phyloP scores from a whole-genome alignment of 352 stramenopile species.

The Elongisporangium undulatum region DNA sequence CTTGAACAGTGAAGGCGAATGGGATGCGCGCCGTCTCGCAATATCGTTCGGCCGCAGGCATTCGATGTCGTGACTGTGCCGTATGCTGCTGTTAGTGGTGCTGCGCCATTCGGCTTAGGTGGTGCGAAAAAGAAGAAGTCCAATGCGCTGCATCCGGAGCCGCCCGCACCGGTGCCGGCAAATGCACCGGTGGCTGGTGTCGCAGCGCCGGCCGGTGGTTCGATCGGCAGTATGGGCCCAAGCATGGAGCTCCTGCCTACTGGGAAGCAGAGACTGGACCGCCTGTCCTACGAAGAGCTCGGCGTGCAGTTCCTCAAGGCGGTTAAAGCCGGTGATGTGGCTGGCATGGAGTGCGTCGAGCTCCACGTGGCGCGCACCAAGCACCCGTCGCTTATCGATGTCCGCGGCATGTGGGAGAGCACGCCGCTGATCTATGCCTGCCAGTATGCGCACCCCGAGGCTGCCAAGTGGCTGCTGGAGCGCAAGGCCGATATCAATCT shows the following conservation, averaged over 20 bases:
- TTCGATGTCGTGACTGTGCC: slow-evolving; percentile 1
- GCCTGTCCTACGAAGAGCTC: slow-evolving; percentile 37
- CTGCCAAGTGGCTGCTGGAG: slow-evolving; percentile 56
- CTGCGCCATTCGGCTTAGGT: slow-evolving; percentile 3
- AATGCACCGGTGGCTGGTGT: background rate
- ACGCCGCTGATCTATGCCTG: slow-evolving; percentile 74
- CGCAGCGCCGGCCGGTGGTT: background rate
- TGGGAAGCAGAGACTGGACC: slow-evolving; percentile 6
- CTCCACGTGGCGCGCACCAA: slow-evolving; percentile 4
- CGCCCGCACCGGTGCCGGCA: no score
- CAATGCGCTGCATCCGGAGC: background rate
- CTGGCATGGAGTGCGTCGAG: slow-evolving; percentile 20
- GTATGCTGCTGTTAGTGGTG: background rate
- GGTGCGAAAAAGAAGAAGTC: background rate
- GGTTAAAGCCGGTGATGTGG: slow-evolving; percentile 53
- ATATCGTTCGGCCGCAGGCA: background rate
- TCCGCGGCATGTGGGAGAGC: slow-evolving; percentile 81
- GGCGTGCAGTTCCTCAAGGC: slow-evolving; percentile 61
- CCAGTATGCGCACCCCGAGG: slow-evolving; percentile 51
- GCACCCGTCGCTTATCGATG: slow-evolving; percentile 33
- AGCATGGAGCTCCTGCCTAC: background rate
- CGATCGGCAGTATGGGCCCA: background rate
- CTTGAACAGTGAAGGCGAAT: background rate
- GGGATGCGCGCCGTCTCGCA: slow-evolving; percentile 1
- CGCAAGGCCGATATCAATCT: slow-evolving; percentile 31